A percentile compares a stretch with the other conserved stretches of the same genome.
phyloP scores from a whole-genome alignment of 495 filamentous ascomycete genomes.

The Hypoxylon trugodes region DNA sequence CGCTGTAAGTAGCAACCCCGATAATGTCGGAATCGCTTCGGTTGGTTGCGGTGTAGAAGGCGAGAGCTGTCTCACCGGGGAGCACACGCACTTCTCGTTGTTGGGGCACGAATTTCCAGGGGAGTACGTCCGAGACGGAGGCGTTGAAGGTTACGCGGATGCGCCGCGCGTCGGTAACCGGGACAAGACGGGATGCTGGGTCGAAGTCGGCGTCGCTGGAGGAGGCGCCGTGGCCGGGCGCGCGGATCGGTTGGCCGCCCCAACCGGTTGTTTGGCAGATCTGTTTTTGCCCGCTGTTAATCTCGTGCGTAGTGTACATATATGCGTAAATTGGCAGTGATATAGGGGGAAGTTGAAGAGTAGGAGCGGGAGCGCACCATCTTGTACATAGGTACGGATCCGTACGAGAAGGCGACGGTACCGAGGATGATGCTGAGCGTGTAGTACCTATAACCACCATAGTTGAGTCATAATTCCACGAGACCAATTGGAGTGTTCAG shows the following conservation, averaged over 20 bases:
- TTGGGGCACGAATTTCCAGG: slow-evolving; percentile 97
- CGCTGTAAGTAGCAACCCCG: slow-evolving; percentile 96
- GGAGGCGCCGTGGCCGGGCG: slow-evolving; percentile 66
- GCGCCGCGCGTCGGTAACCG: slow-evolving; percentile 81
- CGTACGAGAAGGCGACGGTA: slow-evolving; percentile 91
- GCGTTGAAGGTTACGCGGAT: slow-evolving; percentile 96
- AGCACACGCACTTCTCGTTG: slow-evolving; percentile 95
- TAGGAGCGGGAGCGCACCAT: slow-evolving; percentile 66
- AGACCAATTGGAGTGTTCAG: not conserved
- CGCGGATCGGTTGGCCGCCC: slow-evolving; percentile 90
- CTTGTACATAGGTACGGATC: slow-evolving; percentile 96
- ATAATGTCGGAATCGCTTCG: slow-evolving; percentile 90
- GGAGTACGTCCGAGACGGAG: slow-evolving; percentile 91
- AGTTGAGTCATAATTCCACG: slow-evolving; percentile 17
- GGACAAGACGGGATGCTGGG: slow-evolving; percentile 74
- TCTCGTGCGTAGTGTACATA: not conserved
- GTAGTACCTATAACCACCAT: slow-evolving; percentile 71
- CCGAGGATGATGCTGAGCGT: slow-evolving; percentile 85
- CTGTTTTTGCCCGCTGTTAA: slow-evolving; percentile 49
- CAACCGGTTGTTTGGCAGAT: slow-evolving; percentile 97
- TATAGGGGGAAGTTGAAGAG: not conserved
- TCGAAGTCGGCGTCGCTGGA: slow-evolving; percentile 64
- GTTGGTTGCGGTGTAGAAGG: slow-evolving; percentile 98
- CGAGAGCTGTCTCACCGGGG: slow-evolving; percentile 95
- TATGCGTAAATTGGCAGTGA: not conserved